Percentiles rank a stretch among this genome's conserved stretches.
phyloP scores from a whole-genome alignment of 306 rosid species.

The Hippophae gyantsensis region DNA sequence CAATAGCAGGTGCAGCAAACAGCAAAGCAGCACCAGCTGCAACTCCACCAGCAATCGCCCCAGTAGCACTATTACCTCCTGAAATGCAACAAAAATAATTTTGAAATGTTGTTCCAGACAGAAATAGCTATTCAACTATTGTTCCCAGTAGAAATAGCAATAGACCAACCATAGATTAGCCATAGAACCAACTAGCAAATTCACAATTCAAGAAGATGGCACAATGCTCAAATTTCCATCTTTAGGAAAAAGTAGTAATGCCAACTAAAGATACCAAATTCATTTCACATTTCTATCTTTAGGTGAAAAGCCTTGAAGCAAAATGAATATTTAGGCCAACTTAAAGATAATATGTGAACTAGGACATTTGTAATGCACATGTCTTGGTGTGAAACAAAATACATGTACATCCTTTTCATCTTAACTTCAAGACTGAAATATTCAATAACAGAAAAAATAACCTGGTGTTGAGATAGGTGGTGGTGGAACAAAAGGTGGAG shows the following conservation, averaged over 20 bases:
- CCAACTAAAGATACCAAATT: background rate
- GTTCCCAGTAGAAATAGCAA: constrained; percentile 4
- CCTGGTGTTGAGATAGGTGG: constrained; percentile 82
- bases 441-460: constrained; percentile 18
- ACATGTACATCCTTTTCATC: constrained; percentile 1
- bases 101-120: background rate
- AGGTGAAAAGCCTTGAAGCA: background rate
- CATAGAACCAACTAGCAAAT: background rate
- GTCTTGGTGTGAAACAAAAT: background rate
- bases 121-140: constrained; percentile 1
- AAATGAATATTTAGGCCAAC: background rate
- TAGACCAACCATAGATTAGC: background rate
- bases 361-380: background rate
- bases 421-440: background rate
- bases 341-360: constrained; percentile 5
- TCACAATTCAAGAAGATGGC: constrained; percentile 2
- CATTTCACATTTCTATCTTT: background rate
- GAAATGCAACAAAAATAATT: constrained; percentile 22
- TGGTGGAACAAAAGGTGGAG: constrained; percentile 97
- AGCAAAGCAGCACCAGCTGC: constrained; percentile 98
- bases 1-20: constrained; percentile 98
- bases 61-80: constrained; percentile 87
- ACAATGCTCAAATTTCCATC: background rate
- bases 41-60: constrained; percentile 98
- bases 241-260: background rate